Conservation (phyloP, 768 basidiomycete genomes). For the Fibroporia radiculosa region DNA sequence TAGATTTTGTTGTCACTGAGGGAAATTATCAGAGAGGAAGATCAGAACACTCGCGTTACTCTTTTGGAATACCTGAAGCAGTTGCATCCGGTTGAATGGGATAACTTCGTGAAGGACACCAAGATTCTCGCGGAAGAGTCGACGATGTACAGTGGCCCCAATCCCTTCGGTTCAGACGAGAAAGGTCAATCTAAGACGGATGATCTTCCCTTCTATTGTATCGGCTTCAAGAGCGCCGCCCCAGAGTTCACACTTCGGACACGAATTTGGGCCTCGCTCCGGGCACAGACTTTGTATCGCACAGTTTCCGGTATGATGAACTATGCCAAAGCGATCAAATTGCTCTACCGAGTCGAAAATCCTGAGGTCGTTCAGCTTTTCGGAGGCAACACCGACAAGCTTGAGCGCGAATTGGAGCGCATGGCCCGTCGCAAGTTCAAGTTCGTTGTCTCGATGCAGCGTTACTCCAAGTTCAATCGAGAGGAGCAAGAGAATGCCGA, state of each 20-base stretch:
- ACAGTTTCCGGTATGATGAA: constrained; percentile 99
- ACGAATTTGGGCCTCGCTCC: constrained; percentile 97
- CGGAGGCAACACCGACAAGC: constrained; percentile 94
- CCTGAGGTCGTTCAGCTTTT: constrained; percentile 97
- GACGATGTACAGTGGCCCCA: constrained; percentile 70
- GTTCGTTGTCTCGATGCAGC: constrained; percentile 98
- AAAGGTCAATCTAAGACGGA: constrained; percentile 80
- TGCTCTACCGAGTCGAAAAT: constrained; percentile 99
- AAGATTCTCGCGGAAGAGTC: constrained; percentile 98
- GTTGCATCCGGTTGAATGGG: constrained; percentile 97
- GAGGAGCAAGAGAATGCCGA: constrained; percentile 99
- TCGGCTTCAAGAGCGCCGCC: constrained; percentile 98
- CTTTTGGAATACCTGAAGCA: constrained; percentile 98
- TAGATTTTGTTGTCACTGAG: constrained; percentile 91
- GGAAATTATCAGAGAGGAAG: constrained; percentile 98
- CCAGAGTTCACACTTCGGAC: constrained; percentile 98
- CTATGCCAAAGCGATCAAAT: constrained; percentile 98
- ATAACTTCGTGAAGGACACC: constrained; percentile 99
- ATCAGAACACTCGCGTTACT: constrained; percentile 94
- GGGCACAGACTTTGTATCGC: constrained; percentile 96
- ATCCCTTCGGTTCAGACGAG: constrained; percentile 70
- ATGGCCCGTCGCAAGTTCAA: constrained; percentile 99
- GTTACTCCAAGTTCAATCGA: constrained; percentile 99
- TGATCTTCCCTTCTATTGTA: constrained; percentile 95
- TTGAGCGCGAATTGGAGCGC: constrained; percentile 93